Evolutionary conservation across 2,329 filamentous ascomycete genomes (phyloP), one percentile per base, ranked within the genome.

Genomic region (Onygena corvina): DNA sequence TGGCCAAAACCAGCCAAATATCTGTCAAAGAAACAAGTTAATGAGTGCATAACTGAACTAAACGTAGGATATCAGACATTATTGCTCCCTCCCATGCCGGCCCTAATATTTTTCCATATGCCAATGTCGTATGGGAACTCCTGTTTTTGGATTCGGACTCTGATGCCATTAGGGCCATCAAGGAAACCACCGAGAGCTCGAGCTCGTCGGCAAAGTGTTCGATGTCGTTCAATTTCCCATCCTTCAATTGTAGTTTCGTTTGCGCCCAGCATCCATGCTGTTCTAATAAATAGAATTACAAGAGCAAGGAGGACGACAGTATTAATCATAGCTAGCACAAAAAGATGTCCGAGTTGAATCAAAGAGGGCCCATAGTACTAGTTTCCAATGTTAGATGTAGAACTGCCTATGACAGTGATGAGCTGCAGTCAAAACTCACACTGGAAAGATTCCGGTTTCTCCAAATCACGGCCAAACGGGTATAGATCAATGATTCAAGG

Each of bases 81-180:
- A 40, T 71, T 71, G 33, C 63, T 65, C 1, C 71, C 73, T 0
- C 76, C 76, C 78, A 83, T 81, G 14, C 74, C 75, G 51, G 76
- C 74, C 45, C 66, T 72, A 20, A 81, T 67, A 53, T 83, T 83
- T 2, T 65, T 57, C 68, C 71, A 79, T 47, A 83, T 75, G 4
- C 79, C 79, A 47, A 83, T 74, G 53, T 83, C 79, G 59, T 80
- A 83, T 0, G 79, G 79, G 54, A 80, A 83, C 54, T 83, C 79
- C 54, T 82, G 79, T 49, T 71, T 74, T 46, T 64, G 63, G 40
- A 83, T 77, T 9, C 65, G 67, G 5, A 82, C 57, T 52, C 68
- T 68, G 2, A 65, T 62, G 2, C 79, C 79, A 38, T 79, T 75
- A 0, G 77, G 76, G 0, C 71, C 76, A 30, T 77, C 68, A 0